These are phyloP conservation scores for Scheffersomyces illinoinensis DNA, from an alignment of 1,139 yeast species.

Conservation along the genomic window DNA sequence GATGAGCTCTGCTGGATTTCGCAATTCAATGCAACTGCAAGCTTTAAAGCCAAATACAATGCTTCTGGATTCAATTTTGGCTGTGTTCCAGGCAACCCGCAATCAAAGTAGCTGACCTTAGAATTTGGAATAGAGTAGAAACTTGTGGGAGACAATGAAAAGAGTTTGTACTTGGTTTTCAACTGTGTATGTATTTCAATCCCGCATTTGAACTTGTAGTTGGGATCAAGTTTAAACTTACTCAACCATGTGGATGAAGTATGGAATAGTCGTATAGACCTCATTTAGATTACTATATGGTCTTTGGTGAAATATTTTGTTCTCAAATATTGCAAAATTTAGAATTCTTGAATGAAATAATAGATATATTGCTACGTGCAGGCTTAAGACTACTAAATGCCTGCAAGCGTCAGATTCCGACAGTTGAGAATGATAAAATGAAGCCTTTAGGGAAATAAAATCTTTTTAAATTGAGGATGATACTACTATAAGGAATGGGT, in stretches of 20 bases:
- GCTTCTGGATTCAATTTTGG: constrained; percentile 82
- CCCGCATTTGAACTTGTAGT: constrained; percentile 70
- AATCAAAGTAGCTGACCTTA: constrained; percentile 75
- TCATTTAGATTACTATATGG: background rate
- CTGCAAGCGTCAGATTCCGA: background rate
- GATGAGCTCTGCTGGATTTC: constrained; percentile 56
- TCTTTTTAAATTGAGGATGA: too few species aligned
- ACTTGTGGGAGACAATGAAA: constrained; percentile 58
- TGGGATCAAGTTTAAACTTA: constrained; percentile 12
- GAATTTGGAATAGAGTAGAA: constrained; percentile 64
- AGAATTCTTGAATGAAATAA: background rate
- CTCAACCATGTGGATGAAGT: background rate
- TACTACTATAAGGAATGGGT: too few species aligned
- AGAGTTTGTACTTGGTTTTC: constrained; percentile 70
- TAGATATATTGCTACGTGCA: background rate
- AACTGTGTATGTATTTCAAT: constrained; percentile 92
- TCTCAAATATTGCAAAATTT: background rate
- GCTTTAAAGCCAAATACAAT: constrained; percentile 63
- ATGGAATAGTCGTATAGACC: background rate
- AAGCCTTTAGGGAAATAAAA: too few species aligned
- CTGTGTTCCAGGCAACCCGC: constrained; percentile 91
- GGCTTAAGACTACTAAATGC: background rate
- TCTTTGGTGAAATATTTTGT: background rate
- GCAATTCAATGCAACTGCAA: constrained; percentile 73
- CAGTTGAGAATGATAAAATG: background rate